Percentiles rank a stretch among this genome's conserved stretches.
Evolutionary conservation across 805 yeast species (phyloP).

Genomic region (Myxozyma nipponensis): DNA sequence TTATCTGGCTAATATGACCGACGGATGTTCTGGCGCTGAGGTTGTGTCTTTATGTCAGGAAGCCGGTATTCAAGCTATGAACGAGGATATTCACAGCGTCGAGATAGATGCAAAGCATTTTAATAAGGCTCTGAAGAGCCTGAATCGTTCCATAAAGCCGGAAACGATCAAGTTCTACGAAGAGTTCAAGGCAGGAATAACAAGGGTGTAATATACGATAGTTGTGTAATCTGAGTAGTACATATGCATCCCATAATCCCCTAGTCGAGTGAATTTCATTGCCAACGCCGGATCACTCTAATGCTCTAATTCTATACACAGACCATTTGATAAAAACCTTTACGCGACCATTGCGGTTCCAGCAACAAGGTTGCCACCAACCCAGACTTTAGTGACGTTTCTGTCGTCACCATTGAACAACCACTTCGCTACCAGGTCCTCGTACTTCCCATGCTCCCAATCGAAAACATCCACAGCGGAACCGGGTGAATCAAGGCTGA

Average conservation of each 20-base stretch:
- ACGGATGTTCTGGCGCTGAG: slow-evolving; percentile 97
- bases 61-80: slow-evolving; percentile 91
- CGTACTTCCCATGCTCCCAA: slow-evolving; percentile 50
- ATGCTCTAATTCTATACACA: too few relatives aligned
- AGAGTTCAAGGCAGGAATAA: slow-evolving; percentile 40
- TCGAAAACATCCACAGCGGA: slow-evolving; percentile 72
- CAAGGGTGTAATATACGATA: slow-evolving; percentile 3
- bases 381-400: slow-evolving; percentile 77
- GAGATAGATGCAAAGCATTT: slow-evolving; percentile 65
- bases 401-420: slow-evolving; percentile 91
- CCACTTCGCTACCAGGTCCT: slow-evolving; percentile 78
- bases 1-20: slow-evolving; percentile 58
- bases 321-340: too few relatives aligned
- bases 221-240: too few relatives aligned
- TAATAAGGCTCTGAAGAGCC: slow-evolving; percentile 59
- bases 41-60: slow-evolving; percentile 88
- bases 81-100: slow-evolving; percentile 60
- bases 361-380: slow-evolving; percentile 65
- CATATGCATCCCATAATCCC: too few relatives aligned
- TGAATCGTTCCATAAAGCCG: slow-evolving; percentile 73
- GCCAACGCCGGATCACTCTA: too few relatives aligned
- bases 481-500: slow-evolving; percentile 50
- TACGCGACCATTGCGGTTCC: slow-evolving; percentile 31
- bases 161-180: slow-evolving; percentile 79
- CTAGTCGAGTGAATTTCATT: too few relatives aligned